phyloP scores from a whole-genome alignment of 2,329 filamentous ascomycete genomes.

The Eutypella sp. region DNA sequence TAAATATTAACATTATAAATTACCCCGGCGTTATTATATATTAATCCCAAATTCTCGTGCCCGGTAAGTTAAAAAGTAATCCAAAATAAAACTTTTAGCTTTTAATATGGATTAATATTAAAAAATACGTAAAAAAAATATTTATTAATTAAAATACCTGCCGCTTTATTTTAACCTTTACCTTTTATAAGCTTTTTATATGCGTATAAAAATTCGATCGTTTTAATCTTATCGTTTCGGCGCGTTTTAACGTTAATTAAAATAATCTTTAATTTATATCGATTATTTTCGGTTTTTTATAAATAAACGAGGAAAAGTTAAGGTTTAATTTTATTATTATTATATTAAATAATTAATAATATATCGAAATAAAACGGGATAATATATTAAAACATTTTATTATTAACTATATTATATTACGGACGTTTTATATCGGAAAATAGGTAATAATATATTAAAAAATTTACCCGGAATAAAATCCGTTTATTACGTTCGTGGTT shows the following conservation, averaged over 20 bases:
- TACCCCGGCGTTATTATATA: constrained; percentile 12
- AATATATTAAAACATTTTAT: constrained; percentile 33
- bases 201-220: constrained; percentile 41
- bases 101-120: constrained; percentile 35
- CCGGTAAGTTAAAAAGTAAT: constrained; percentile 39
- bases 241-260: constrained; percentile 40
- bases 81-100: constrained; percentile 26
- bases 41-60: constrained; percentile 35
- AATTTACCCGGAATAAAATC: constrained; percentile 27
- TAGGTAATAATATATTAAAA: constrained; percentile 36
- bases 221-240: constrained; percentile 38
- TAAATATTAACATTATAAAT: constrained; percentile 29
- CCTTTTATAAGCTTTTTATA: constrained; percentile 39
- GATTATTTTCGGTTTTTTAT: constrained; percentile 35
- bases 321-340: constrained; percentile 40
- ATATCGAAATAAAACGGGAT: constrained; percentile 34
- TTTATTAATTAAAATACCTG: constrained; percentile 35
- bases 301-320: constrained; percentile 34
- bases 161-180: constrained; percentile 44
- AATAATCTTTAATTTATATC: constrained; percentile 34
- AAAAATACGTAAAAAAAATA: constrained; percentile 39
- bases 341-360: constrained; percentile 23
- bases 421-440: constrained; percentile 28
- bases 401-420: constrained; percentile 31
- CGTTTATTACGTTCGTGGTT: constrained; percentile 28